Base-by-base conservation (phyloP, 768 basidiomycete species). In the Gloeophyllum trabeum region DNA sequence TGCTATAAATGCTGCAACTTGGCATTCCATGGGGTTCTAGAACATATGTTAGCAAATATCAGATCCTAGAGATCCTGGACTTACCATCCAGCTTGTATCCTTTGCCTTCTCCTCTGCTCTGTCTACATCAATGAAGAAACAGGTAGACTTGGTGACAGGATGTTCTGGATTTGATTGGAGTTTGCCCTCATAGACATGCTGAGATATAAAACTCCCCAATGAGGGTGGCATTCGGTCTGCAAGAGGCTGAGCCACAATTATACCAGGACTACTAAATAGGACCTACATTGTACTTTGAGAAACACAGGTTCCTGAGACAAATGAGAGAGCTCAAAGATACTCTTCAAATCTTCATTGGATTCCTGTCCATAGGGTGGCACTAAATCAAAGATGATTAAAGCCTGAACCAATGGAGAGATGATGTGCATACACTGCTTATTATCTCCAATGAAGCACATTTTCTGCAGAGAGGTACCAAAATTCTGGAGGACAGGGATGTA, bases 91-190 rank as follows among this genome's bases (percentile, higher is more conserved):
- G 28, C 28, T 16, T 10, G 10, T 16, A 43, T 70, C 70, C n/a
- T 48, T 52, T 1, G 58, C 58, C 10, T 2, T 10, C 35, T 41
- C 46, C 7, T 26, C 6, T 13, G 68, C 68, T 6, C 41, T 56
- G 16, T 40, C 48, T 24, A 65, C 54, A 37, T 73, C 63, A 14
- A 73, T 48, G 43, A 69, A 64, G 5, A 48, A 48, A 44, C 65
- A 65, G 18, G 14, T 7, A 21, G 26, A 12, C 13, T 30, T 20
- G 30, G 32, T 24, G 10, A 48, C 36, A 1, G 28, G 28, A 32
- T 32, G 28, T 32, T 32, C 10, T 32, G 28, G 28, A 16, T 32
- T 32, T 32, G 28, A 32, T 22, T 54, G 44, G 16, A 64, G 48
- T 21, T 48, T 39, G 6, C 46, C 45, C 0, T 46, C 35, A 43